Conservation (phyloP, 192 early-diverging fungal species). For the Gonapodya sp. region DNA sequence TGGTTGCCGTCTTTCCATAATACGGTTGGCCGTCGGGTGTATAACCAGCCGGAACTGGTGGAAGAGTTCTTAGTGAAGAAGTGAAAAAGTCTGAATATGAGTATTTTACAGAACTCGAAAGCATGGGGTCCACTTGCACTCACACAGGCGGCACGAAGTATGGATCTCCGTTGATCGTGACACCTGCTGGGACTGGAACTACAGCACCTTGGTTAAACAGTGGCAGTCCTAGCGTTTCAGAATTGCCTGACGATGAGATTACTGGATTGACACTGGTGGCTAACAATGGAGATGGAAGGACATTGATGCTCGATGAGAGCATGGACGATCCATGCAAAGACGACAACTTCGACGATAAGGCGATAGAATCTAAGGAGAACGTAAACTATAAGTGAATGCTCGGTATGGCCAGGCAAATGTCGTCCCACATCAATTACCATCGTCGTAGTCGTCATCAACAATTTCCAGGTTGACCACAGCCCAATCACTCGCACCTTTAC, state of each 20-base stretch:
- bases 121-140: slow-evolving; percentile 29
- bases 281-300: slow-evolving; percentile 12
- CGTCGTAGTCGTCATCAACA: slow-evolving; percentile 45
- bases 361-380: slow-evolving; percentile 10
- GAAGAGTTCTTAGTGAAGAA: neutral
- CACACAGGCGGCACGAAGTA: slow-evolving; percentile 44
- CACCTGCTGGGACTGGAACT: slow-evolving; percentile 31
- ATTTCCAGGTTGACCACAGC: slow-evolving; percentile 44
- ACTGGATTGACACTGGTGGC: slow-evolving; percentile 5
- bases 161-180: slow-evolving; percentile 36
- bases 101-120: slow-evolving; percentile 15
- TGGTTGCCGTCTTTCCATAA: slow-evolving; percentile 31
- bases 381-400: neutral
- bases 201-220: neutral
- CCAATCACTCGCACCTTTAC: slow-evolving; percentile 29
- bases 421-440: slow-evolving; percentile 19
- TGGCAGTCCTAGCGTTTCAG: neutral
- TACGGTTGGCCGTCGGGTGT: slow-evolving; percentile 33
- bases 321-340: slow-evolving; percentile 5
- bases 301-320: slow-evolving; percentile 15
- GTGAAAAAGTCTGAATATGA: neutral
- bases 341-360: slow-evolving; percentile 18
- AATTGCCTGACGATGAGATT: neutral
- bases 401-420: slow-evolving; percentile 8
- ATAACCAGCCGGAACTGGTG: slow-evolving; percentile 17